phyloP scores from a whole-genome alignment of 306 rosid genomes.

The Glycyrrhiza uralensis region DNA sequence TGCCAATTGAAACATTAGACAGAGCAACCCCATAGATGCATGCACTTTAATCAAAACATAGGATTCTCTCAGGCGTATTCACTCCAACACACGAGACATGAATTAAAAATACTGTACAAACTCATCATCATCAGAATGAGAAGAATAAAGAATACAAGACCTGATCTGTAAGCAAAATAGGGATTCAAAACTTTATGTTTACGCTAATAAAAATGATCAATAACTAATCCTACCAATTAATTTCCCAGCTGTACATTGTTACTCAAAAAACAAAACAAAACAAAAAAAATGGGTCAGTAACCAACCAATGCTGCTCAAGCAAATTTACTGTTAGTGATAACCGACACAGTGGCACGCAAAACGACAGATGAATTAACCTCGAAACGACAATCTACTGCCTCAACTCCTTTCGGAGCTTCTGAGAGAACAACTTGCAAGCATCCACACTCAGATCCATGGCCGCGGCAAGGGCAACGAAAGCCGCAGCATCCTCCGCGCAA shows the following conservation, averaged over 20 bases:
- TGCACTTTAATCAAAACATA: constrained; percentile 1
- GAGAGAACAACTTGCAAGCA: constrained; percentile 45
- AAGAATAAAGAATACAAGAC: constrained; percentile 5
- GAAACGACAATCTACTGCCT: constrained; percentile 39
- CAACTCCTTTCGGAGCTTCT: constrained; percentile 46
- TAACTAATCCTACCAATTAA: constrained; percentile 10
- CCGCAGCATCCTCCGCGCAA: constrained; percentile 51
- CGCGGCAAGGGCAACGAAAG: constrained; percentile 49
- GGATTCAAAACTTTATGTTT: not conserved
- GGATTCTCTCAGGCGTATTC: constrained; percentile 27
- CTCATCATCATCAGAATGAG: not conserved
- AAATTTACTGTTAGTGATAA: not conserved
- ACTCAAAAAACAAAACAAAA: not conserved
- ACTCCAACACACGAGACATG: constrained; percentile 14
- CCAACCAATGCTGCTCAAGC: not conserved
- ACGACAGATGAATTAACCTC: constrained; percentile 8
- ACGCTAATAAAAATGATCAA: not conserved
- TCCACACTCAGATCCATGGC: constrained; percentile 54
- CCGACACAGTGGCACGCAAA: constrained; percentile 1
- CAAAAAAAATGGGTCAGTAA: not conserved
- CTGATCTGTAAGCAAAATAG: constrained; percentile 6
- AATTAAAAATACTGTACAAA: constrained; percentile 9
- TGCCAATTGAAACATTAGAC: not conserved
- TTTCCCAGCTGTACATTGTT: constrained; percentile 25
- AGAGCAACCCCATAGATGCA: not conserved